phyloP scores from a whole-genome alignment of 768 basidiomycete genomes.

The Cystobasidium ongulense region DNA sequence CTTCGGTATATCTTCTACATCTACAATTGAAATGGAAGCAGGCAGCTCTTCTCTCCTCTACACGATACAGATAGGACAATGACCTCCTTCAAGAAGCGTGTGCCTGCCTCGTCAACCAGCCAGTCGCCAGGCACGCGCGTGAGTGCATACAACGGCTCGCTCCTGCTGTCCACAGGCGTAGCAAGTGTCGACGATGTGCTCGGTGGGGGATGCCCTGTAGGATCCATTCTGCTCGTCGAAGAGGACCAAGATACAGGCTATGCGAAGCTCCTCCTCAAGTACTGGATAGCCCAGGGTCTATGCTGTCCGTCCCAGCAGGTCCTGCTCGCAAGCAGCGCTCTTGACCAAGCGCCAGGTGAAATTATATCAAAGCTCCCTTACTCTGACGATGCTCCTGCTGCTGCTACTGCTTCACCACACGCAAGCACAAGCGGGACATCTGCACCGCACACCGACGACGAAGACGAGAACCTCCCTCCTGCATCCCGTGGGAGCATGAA shows the following conservation, averaged over 20 bases:
- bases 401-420: conserved; percentile 25
- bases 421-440: conserved; percentile 46
- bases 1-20: no score
- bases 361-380: conserved; percentile 76
- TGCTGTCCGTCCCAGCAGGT: conserved; percentile 58
- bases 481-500: conserved; percentile 59
- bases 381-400: conserved; percentile 50
- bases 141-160: conserved; percentile 42
- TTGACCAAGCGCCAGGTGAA: conserved; percentile 49
- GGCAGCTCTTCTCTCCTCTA: no score
- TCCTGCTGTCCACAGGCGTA: conserved; percentile 66
- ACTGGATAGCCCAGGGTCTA: conserved; percentile 82
- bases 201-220: conserved; percentile 80
- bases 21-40: no score
- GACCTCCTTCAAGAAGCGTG: conserved; percentile 25
- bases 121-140: conserved; percentile 44
- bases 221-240: conserved; percentile 64
- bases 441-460: conserved; percentile 32
- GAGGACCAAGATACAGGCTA: conserved; percentile 81
- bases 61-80: background rate
- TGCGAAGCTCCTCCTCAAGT: conserved; percentile 72
- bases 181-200: conserved; percentile 91
- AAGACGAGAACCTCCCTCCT: conserved; percentile 45
- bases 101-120: conserved; percentile 28
- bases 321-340: conserved; percentile 53